These are phyloP conservation scores for Exophiala aquamarina DNA, from an alignment of 2,329 filamentous ascomycete species.

Conservation along the genomic window DNA sequence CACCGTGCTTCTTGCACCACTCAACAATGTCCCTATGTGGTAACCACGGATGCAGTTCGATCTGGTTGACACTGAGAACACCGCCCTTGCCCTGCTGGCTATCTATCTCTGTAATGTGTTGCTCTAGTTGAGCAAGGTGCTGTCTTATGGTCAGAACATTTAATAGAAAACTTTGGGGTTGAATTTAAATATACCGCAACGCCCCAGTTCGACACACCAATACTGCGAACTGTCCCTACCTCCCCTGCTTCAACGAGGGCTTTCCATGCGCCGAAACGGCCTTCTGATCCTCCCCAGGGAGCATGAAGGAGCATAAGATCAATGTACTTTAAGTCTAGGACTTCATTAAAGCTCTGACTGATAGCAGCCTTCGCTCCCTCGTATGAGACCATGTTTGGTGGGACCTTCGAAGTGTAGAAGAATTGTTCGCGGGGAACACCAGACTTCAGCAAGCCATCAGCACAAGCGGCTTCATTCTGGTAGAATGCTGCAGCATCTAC, in stretches of 20 bases:
- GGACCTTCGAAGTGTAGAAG: constrained; percentile 70
- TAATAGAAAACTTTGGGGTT: no score
- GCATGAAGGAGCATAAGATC: constrained; percentile 71
- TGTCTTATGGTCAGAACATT: no score
- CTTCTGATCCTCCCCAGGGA: constrained; percentile 53
- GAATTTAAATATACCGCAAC: no score
- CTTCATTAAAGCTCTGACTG: constrained; percentile 36
- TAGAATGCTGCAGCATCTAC: constrained; percentile 66
- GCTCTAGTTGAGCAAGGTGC: constrained; percentile 85
- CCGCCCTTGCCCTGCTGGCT: constrained; percentile 56
- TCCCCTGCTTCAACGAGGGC: constrained; percentile 62
- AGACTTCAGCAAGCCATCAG: constrained; percentile 58
- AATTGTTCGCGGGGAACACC: constrained; percentile 58
- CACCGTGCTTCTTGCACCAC: no score
- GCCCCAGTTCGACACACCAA: constrained; percentile 79
- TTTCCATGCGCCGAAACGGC: constrained; percentile 62
- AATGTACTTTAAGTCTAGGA: constrained; percentile 65
- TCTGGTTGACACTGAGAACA: constrained; percentile 42
- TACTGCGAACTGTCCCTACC: constrained; percentile 61
- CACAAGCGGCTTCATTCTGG: constrained; percentile 66
- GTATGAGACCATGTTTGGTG: constrained; percentile 61
- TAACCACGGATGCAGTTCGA: no score
- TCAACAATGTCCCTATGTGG: no score
- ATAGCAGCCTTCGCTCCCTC: constrained; percentile 64
- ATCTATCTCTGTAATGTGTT: constrained; percentile 79